Base-by-base conservation (phyloP, 1,284 basidiomycete species). In the Acaromyces ingoldii region DNA sequence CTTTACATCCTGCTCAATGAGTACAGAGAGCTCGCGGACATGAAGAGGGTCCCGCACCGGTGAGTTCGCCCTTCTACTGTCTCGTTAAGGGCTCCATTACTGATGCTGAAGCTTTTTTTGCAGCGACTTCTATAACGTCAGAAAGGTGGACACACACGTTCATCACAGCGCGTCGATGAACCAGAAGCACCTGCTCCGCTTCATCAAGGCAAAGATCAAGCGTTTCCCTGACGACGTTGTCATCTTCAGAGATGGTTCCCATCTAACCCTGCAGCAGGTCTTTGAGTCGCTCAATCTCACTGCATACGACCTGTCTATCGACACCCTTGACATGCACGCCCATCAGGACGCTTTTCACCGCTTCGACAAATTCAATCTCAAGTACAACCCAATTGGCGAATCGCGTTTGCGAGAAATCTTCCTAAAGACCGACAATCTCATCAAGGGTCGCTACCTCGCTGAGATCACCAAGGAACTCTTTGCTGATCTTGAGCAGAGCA, bases 111-210 rank as follows among this genome's bases (percentile, higher is more conserved):
- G n/a, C n/a, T n/a, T n/a, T n/a, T n/a, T n/a, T n/a, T n/a, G n/a
- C 69, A 91, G 92, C 64, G 95, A 99, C 78, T 97, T 99, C 70
- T 99, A 99, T 79, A 99, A 99, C 73, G 82, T 92, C 36, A 86
- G 93, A 42, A 99, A 99, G 76, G 76, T 98, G 56, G 93, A 97
- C 75, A 99, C 95, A 7, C 93, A 98, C 77, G 89, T 99, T 19
- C 95, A 99, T 72, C 91, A 98, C 77, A 95, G 91, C 9, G 95
- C 92, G 50, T 88, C 88, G 76, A 97, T 98, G 93, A 99, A 99
- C 76, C 95, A 99, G 76, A 99, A 99, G 78, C 95, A 99, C 78
- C 79, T 98, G n/a, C 80, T 99, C 22, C 91, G 95, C 4, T 98
- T 98, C 79, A 98, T 99, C 81, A 99, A 99, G 77, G 85, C 86